Conservation (phyloP, 2,329 filamentous ascomycete genomes). For the Alternaria novae-zelandiae region DNA sequence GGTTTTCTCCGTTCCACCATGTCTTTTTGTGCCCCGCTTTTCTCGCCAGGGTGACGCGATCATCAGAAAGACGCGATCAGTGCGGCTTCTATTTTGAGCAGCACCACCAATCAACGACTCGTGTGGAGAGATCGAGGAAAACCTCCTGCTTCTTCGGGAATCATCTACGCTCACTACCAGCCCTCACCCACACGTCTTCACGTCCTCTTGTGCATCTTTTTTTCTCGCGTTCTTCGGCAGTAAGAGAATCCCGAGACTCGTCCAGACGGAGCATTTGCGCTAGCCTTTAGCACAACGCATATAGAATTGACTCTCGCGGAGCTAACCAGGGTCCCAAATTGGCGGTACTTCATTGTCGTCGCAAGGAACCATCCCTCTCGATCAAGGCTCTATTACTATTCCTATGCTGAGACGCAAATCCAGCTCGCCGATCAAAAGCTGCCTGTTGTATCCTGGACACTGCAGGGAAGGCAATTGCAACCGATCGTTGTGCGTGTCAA, state of each 20-base stretch:
- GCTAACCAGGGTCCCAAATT: conserved; percentile 9
- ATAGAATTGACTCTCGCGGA: conserved; percentile 20
- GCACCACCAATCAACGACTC: conserved; percentile 15
- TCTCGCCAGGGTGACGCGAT: conserved; percentile 27
- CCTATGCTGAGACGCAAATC: neutral
- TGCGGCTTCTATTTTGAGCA: conserved; percentile 27
- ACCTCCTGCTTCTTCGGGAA: conserved; percentile 23
- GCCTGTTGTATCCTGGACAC: neutral
- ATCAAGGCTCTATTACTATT: neutral
- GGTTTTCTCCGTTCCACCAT: conserved; percentile 25
- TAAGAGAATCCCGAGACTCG: neutral
- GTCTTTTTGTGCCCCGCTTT: conserved; percentile 22
- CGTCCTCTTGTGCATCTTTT: neutral
- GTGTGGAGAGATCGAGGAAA: conserved; percentile 2
- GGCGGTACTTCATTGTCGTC: conserved; percentile 16
- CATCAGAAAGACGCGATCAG: conserved; percentile 6
- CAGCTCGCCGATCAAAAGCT: neutral
- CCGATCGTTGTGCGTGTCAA: neutral
- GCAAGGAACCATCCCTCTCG: conserved; percentile 11
- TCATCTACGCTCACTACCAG: conserved; percentile 9
- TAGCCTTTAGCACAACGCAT: conserved; percentile 3
- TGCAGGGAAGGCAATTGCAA: neutral
- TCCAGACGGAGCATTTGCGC: neutral
- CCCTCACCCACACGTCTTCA: neutral
- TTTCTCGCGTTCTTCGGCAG: neutral